These are phyloP conservation scores for Kazachstania bromeliacearum DNA, from an alignment of 805 yeast species.

Conservation along the genomic window DNA sequence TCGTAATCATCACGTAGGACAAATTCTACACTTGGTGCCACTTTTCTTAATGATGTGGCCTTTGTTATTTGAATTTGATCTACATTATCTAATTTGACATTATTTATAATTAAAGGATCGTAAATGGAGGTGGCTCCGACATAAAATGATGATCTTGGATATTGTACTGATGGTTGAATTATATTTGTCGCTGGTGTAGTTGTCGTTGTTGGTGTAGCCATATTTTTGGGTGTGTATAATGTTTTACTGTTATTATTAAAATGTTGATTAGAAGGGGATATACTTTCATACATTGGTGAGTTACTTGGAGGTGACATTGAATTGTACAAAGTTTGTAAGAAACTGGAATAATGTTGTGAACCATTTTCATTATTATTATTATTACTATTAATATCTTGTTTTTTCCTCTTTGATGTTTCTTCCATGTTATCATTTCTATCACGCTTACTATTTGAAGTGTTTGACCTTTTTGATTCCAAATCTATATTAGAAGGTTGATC, in stretches of 20 bases:
- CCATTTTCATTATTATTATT: constrained; percentile 4
- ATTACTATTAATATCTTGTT: not conserved
- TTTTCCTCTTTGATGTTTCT: not conserved
- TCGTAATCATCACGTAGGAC: constrained; percentile 73
- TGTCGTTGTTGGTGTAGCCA: constrained; percentile 2
- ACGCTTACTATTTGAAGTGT: not conserved
- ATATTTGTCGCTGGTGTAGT: not conserved
- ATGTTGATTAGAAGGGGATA: too few species aligned
- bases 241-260: not conserved
- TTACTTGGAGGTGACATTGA: constrained; percentile 5
- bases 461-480: too few species aligned
- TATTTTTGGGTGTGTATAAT: not conserved
- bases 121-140: constrained; percentile 84
- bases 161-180: constrained; percentile 39
- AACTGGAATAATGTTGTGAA: constrained; percentile 18
- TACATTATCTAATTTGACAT: constrained; percentile 54
- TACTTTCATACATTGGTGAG: not conserved
- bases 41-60: constrained; percentile 63
- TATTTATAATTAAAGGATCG: constrained; percentile 60
- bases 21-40: constrained; percentile 67
- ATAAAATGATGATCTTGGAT: constrained; percentile 81
- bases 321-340: constrained; percentile 18
- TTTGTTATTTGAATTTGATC: constrained; percentile 73
- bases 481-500: not conserved
- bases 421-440: not conserved